phyloP scores from a whole-genome alignment of 768 basidiomycete genomes.

The Lactarius sanguifluus region DNA sequence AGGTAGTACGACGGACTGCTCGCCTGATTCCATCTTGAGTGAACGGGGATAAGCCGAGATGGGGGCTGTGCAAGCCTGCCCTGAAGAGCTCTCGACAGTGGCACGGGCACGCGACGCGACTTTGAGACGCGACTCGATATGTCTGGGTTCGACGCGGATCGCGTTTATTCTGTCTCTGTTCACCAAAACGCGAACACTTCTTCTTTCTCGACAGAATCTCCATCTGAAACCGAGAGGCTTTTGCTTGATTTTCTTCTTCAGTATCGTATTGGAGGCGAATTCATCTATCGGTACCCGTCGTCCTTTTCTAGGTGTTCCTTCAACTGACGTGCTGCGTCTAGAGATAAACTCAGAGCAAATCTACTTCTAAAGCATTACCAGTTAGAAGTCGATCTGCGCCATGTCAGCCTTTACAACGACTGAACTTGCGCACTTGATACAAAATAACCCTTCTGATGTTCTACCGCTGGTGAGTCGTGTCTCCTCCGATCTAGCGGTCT shows the following conservation, averaged over 20 bases:
- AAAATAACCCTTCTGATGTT: constrained; percentile 86
- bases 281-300: constrained; percentile 75
- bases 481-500: neutral
- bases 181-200: constrained; percentile 59
- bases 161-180: constrained; percentile 78
- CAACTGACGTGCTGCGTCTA: constrained; percentile 29
- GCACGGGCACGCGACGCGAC: constrained; percentile 3
- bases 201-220: constrained; percentile 61
- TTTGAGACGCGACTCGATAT: constrained; percentile 42
- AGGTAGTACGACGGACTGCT: constrained; percentile 70
- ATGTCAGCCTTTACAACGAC: constrained; percentile 75
- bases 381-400: constrained; percentile 56
- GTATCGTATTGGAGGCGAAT: constrained; percentile 87
- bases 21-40: constrained; percentile 68
- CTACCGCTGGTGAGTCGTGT: constrained; percentile 69
- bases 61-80: constrained; percentile 15
- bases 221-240: constrained; percentile 77
- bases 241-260: constrained; percentile 84
- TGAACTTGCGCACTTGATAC: constrained; percentile 89
- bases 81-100: constrained; percentile 13
- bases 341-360: constrained; percentile 89
- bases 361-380: constrained; percentile 81
- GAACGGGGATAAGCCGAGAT: neutral
- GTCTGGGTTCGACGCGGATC: constrained; percentile 87
- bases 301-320: neutral